These are phyloP conservation scores for Maudiozyma bulderi DNA, from an alignment of 805 yeast genomes.

Conservation along the genomic window DNA sequence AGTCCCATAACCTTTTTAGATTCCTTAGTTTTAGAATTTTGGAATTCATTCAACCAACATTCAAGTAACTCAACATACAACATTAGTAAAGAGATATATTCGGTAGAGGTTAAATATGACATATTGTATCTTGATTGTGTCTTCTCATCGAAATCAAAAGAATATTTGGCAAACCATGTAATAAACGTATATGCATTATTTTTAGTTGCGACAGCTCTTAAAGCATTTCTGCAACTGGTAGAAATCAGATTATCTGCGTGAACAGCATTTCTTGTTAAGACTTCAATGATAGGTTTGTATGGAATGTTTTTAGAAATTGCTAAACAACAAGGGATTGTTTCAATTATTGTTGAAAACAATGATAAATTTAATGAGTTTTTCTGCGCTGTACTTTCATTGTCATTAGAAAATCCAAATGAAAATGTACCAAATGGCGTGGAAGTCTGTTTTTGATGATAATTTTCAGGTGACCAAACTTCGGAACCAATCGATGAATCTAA, in stretches of 20 bases:
- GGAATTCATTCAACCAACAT: conserved; percentile 70
- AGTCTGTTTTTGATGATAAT: conserved; percentile 28
- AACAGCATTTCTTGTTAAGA: conserved; percentile 65
- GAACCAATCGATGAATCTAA: conserved; percentile 54
- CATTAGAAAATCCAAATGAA: conserved; percentile 34
- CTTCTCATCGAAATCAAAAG: conserved; percentile 72
- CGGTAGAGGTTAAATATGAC: conserved; percentile 50
- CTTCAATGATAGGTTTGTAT: conserved; percentile 59
- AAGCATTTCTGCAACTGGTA: conserved; percentile 50
- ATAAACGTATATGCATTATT: conserved; percentile 62
- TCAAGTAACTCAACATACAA: conserved; percentile 71
- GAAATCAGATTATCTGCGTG: conserved; percentile 59
- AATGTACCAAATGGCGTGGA: conserved; percentile 32
- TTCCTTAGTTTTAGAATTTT: conserved; percentile 28
- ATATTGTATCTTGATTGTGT: conserved; percentile 45
- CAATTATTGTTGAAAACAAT: conserved; percentile 59
- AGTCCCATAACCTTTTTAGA: conserved; percentile 24
- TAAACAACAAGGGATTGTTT: conserved; percentile 64
- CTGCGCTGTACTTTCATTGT: conserved; percentile 21
- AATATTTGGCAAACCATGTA: conserved; percentile 66
- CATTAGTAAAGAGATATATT: conserved; percentile 49
- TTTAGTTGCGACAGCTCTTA: conserved; percentile 56
- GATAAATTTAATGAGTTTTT: conserved; percentile 38
- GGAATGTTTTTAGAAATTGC: conserved; percentile 38
- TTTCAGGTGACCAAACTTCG: conserved; percentile 31